A percentile compares a stretch with the other conserved stretches of the same genome.
These are phyloP conservation scores for Mycosarcoma mackinlayi DNA, from an alignment of 1,284 basidiomycete species.

Conservation along the genomic window DNA sequence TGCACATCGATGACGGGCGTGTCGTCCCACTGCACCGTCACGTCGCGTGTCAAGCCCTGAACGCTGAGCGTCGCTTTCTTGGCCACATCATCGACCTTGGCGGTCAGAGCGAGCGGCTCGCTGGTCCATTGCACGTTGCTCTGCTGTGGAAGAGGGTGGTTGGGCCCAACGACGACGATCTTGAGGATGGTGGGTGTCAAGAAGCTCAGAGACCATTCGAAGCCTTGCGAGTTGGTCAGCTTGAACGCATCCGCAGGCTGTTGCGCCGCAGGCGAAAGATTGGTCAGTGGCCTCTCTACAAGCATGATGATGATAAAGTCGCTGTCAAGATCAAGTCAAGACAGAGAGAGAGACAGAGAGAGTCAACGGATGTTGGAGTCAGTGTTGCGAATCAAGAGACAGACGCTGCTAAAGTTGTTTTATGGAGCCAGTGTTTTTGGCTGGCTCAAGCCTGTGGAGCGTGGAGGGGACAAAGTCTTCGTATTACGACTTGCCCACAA, in stretches of 20 bases:
- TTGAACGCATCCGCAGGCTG: conserved; percentile 40
- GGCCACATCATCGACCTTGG: conserved; percentile 54
- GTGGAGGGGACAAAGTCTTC: neutral
- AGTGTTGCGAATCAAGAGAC: too few relatives aligned
- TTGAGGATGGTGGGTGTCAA: conserved; percentile 66
- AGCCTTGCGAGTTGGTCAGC: conserved; percentile 57
- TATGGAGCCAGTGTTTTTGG: neutral
- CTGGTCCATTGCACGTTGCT: conserved; percentile 67
- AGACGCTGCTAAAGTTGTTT: neutral
- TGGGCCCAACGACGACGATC: conserved; percentile 66
- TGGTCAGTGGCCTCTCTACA: conserved; percentile 44
- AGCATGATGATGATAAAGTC: conserved; percentile 26
- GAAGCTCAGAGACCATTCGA: conserved; percentile 67
- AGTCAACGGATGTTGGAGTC: too few relatives aligned
- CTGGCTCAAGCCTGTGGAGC: neutral
- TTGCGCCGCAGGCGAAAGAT: conserved; percentile 20
- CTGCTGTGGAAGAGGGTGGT: conserved; percentile 68
- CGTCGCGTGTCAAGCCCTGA: conserved; percentile 42
- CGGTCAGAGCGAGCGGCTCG: conserved; percentile 52
- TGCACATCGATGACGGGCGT: conserved; percentile 62
- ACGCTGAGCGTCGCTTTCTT: conserved; percentile 44
- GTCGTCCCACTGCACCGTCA: conserved; percentile 48
- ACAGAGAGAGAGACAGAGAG: neutral
- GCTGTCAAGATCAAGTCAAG: conserved; percentile 1
- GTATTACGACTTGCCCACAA: too few relatives aligned